These are phyloP conservation scores for Hibiscus syriacus DNA, from an alignment of 345 rosid species.

Conservation along the genomic window DNA sequence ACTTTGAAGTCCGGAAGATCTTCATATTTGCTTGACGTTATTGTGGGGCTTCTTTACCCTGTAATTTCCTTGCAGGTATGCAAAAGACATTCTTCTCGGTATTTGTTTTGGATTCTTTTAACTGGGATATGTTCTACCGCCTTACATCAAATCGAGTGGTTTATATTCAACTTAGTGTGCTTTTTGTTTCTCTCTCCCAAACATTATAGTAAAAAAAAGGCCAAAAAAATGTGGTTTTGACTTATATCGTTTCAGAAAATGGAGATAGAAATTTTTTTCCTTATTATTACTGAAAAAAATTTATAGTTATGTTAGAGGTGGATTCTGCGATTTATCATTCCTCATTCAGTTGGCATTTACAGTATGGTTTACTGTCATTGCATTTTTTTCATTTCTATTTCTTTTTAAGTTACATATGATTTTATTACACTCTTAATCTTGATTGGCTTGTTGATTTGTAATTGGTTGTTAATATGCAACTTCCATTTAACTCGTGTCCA, in stretches of 20 bases:
- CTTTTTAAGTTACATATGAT: not conserved
- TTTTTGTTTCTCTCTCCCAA: not conserved
- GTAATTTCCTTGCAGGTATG: constrained; percentile 87
- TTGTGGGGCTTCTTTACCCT: constrained; percentile 75
- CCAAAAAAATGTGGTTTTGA: not conserved
- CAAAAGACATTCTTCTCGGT: not conserved
- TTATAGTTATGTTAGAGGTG: not conserved
- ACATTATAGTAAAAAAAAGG: not conserved
- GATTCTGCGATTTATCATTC: not conserved
- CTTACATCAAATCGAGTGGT: not conserved
- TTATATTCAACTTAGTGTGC: not conserved
- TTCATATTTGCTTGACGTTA: constrained; percentile 70
- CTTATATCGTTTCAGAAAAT: not conserved
- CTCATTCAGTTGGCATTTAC: not conserved
- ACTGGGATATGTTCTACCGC: not conserved
- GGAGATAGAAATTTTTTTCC: not conserved
- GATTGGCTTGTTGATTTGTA: not conserved
- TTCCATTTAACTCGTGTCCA: not conserved
- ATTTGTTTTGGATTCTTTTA: not conserved
- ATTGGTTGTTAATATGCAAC: not conserved
- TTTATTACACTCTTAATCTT: not conserved
- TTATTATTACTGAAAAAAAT: not conserved
- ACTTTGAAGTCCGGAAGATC: constrained; percentile 94
- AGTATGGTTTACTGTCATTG: not conserved
- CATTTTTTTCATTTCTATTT: not conserved